These are phyloP conservation scores for Diplodia corticola DNA, from an alignment of 2,329 filamentous ascomycete genomes.

Conservation along the genomic window DNA sequence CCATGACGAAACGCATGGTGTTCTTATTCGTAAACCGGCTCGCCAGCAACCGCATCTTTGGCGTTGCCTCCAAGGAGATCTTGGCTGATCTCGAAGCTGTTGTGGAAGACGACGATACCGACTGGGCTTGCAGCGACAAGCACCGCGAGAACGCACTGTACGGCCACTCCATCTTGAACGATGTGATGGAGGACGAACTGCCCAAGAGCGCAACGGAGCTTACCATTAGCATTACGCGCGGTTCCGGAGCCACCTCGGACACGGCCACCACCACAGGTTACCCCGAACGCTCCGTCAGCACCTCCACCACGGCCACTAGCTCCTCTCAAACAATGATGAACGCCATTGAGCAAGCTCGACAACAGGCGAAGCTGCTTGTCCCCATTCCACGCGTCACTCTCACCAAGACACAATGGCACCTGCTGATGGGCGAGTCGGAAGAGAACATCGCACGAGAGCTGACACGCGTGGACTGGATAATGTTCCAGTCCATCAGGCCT, in stretches of 20 bases:
- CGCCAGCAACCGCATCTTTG: slow-evolving; percentile 77
- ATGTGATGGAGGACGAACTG: slow-evolving; percentile 24
- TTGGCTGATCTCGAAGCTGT: slow-evolving; percentile 73
- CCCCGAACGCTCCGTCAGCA: slow-evolving; percentile 20
- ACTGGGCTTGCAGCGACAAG: slow-evolving; percentile 85
- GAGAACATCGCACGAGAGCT: slow-evolving; percentile 88
- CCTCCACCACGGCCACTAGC: slow-evolving; percentile 31
- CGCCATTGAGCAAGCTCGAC: slow-evolving; percentile 76
- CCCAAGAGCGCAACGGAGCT: slow-evolving; percentile 19
- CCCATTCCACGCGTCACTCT: slow-evolving; percentile 69
- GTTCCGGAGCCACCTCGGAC: neutral
- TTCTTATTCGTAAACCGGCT: slow-evolving; percentile 74
- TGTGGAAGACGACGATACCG: slow-evolving; percentile 83
- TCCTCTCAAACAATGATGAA: slow-evolving; percentile 57
- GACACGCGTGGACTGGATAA: slow-evolving; percentile 95
- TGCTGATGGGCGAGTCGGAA: slow-evolving; percentile 82
- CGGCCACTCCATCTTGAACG: slow-evolving; percentile 43
- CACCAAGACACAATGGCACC: slow-evolving; percentile 84
- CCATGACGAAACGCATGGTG: slow-evolving; percentile 69
- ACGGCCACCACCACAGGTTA: neutral
- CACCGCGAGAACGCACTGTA: slow-evolving; percentile 46
- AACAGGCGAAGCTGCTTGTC: slow-evolving; percentile 70
- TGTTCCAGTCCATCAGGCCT: slow-evolving; percentile 93
- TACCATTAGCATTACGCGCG: slow-evolving; percentile 15
- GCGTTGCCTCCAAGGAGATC: slow-evolving; percentile 83